Percentiles rank a stretch among this genome's conserved stretches.
These are phyloP conservation scores for Oehlia diaphana DNA, from an alignment of 192 early-diverging fungal species.

Conservation along the genomic window DNA sequence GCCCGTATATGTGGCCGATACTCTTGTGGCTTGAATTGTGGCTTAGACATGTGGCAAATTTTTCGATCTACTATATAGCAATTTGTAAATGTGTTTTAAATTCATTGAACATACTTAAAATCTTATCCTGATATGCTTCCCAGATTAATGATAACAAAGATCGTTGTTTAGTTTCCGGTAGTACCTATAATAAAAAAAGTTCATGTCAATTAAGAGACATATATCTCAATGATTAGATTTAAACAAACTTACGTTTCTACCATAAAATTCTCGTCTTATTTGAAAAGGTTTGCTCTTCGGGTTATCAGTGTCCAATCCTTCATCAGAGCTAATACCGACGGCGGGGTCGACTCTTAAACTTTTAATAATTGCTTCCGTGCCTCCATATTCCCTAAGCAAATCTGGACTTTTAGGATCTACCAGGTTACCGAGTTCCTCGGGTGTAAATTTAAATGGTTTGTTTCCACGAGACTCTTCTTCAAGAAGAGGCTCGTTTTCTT, in stretches of 20 bases:
- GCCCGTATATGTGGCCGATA: no score
- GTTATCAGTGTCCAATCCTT: conserved; percentile 36
- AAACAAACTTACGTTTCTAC: conserved; percentile 37
- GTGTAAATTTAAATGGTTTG: conserved; percentile 44
- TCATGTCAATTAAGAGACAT: background rate
- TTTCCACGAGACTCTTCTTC: background rate
- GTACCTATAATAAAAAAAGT: conserved; percentile 28
- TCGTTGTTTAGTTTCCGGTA: conserved; percentile 55
- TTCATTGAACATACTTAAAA: conserved; percentile 46
- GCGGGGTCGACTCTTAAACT: conserved; percentile 61
- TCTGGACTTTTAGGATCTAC: conserved; percentile 68
- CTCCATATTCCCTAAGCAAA: conserved; percentile 59
- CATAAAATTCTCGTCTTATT: conserved; percentile 46
- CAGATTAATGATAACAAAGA: conserved; percentile 58
- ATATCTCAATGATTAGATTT: no score
- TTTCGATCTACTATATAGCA: no score
- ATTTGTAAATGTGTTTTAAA: background rate
- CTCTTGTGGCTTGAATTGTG: no score
- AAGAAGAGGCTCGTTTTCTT: background rate
- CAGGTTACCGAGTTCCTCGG: conserved; percentile 55
- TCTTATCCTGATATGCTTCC: conserved; percentile 70
- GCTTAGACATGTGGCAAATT: no score
- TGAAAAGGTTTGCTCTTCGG: conserved; percentile 37
- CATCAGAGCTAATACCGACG: conserved; percentile 56
- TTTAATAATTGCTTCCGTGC: conserved; percentile 56